Percentiles rank a stretch among this genome's conserved stretches.
These are phyloP conservation scores for Escovopsis sp. DNA, from an alignment of 2,329 filamentous ascomycete species.

Conservation along the genomic window DNA sequence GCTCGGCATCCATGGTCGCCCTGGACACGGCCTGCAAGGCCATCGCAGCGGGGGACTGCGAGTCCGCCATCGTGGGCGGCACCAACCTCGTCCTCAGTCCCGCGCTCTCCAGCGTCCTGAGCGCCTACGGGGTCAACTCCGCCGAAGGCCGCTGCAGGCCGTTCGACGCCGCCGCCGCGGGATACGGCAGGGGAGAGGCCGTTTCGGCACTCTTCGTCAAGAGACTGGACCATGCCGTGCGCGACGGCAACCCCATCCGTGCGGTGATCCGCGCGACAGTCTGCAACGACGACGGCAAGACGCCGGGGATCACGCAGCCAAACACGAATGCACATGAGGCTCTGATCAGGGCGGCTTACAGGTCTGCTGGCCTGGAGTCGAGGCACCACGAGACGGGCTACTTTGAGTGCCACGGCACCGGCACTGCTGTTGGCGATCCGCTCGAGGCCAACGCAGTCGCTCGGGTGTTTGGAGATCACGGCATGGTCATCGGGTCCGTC, in stretches of 20 bases:
- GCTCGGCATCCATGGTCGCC: neutral
- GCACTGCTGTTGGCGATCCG: slow-evolving; percentile 24
- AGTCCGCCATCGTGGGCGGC: neutral
- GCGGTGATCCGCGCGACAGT: slow-evolving; percentile 17
- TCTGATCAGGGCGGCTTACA: slow-evolving; percentile 17
- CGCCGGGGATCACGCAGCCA: slow-evolving; percentile 20
- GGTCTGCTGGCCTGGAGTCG: slow-evolving; percentile 10
- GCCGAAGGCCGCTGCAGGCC: slow-evolving; percentile 15
- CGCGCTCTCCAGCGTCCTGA: neutral
- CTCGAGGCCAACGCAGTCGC: slow-evolving; percentile 17
- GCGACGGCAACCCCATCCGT: slow-evolving; percentile 24
- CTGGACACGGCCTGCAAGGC: neutral
- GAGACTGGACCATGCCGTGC: slow-evolving; percentile 25
- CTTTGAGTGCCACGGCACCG: slow-evolving; percentile 26
- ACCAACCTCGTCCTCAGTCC: neutral
- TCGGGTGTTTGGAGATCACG: slow-evolving; percentile 1
- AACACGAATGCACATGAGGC: slow-evolving; percentile 15
- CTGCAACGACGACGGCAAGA: slow-evolving; percentile 18
- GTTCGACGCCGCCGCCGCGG: slow-evolving; percentile 23
- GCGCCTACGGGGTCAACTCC: slow-evolving; percentile 13
- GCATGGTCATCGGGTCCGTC: slow-evolving; percentile 16
- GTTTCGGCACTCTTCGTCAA: slow-evolving; percentile 27
- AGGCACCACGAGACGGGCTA: slow-evolving; percentile 13
- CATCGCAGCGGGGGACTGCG: neutral
- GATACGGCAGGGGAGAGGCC: slow-evolving; percentile 32